phyloP scores from a whole-genome alignment of 164 flowering plant species.

The Kalanchoe fedtschenkoi region DNA sequence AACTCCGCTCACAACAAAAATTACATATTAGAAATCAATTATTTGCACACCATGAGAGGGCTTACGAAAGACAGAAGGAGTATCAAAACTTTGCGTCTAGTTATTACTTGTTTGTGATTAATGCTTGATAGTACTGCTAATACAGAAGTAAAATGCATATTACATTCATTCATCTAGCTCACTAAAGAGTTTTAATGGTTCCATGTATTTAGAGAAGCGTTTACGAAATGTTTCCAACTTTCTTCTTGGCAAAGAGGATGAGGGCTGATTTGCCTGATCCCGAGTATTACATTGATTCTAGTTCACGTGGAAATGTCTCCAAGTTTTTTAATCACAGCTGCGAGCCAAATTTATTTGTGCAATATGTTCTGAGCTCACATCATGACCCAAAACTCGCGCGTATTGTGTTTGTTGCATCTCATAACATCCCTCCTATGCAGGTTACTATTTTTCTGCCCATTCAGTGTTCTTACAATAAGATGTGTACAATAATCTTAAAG shows the following conservation, averaged over 20 bases:
- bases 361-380: neutral
- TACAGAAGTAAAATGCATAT: neutral
- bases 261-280: neutral
- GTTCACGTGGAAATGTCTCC: neutral
- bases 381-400: neutral
- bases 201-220: neutral
- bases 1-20: neutral
- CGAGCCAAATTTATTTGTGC: neutral
- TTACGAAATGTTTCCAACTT: neutral
- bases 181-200: conserved; percentile 5
- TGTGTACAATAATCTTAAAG: too few species aligned
- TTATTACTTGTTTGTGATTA: neutral
- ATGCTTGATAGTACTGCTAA: neutral
- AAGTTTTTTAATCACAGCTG: neutral
- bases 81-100: neutral
- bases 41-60: neutral
- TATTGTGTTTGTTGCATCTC: neutral
- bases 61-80: conserved; percentile 9
- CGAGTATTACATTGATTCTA: neutral
- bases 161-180: too few species aligned
- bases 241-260: neutral
- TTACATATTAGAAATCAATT: neutral
- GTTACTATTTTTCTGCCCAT: too few species aligned
- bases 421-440: neutral
- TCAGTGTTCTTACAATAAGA: too few species aligned